These are phyloP conservation scores for Diaporthe aspalathi DNA, from an alignment of 2,329 filamentous ascomycete genomes.

Conservation along the genomic window DNA sequence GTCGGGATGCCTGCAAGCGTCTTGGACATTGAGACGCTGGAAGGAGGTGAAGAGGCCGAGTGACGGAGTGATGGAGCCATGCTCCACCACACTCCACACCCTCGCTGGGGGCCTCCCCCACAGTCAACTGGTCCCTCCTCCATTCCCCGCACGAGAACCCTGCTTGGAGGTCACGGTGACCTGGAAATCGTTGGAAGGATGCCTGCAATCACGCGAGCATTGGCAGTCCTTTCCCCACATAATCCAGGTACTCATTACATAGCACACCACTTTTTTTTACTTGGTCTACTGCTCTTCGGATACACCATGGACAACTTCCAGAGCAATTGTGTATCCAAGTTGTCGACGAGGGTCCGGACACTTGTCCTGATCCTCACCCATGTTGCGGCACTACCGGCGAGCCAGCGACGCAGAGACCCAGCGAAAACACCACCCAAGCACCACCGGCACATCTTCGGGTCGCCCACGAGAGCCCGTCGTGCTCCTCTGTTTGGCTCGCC, in stretches of 20 bases:
- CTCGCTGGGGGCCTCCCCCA: too few species aligned
- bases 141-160: conserved; percentile 23
- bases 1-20: too few species aligned
- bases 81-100: conserved; percentile 21
- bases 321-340: too few species aligned
- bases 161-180: background rate
- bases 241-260: background rate
- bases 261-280: too few species aligned
- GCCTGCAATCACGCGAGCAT: conserved; percentile 19
- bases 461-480: conserved; percentile 2
- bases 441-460: conserved; percentile 14
- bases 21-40: too few species aligned
- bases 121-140: background rate
- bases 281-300: too few species aligned
- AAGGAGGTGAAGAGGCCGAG: too few species aligned
- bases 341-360: too few species aligned
- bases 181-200: conserved; percentile 7
- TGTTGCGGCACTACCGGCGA: conserved; percentile 18
- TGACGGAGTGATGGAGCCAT: too few species aligned
- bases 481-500: conserved; percentile 2
- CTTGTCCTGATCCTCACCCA: conserved; percentile 20
- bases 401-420: too few species aligned
- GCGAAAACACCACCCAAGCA: background rate
- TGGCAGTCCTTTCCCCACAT: conserved; percentile 3
- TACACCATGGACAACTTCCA: too few species aligned